Evolutionary conservation across 108 stramenopile genomes (phyloP).

Genomic region (Mayamaea pseudoterrestris): DNA sequence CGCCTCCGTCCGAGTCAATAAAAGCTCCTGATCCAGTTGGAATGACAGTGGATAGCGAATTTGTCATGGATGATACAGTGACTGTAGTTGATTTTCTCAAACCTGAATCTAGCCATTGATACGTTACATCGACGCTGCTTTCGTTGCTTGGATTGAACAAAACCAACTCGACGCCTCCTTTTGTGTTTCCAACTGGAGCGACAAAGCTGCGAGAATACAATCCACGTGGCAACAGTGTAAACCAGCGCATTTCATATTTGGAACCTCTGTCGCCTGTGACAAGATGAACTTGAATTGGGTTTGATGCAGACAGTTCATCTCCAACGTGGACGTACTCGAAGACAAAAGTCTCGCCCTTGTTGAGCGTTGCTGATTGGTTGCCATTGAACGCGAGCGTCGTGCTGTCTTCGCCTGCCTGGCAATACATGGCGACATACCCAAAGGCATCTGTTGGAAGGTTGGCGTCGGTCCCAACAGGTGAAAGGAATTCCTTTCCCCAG

Average conservation of each 20-base stretch:
- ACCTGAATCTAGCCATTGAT: neutral
- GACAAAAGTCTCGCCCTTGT: neutral
- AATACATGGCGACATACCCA: neutral
- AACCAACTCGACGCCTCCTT: neutral
- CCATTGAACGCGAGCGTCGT: neutral
- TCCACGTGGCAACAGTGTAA: constrained; percentile 5
- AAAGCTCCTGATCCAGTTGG: constrained; percentile 1
- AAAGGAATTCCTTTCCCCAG: constrained; percentile 10
- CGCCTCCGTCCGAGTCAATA: neutral
- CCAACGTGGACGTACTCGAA: neutral
- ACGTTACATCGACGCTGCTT: neutral
- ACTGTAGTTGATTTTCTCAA: too few relatives aligned
- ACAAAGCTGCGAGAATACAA: constrained; percentile 7
- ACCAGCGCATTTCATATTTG: constrained; percentile 19
- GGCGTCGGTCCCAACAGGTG: constrained; percentile 5
- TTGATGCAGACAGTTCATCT: neutral
- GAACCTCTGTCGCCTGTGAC: constrained; percentile 9
- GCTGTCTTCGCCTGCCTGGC: neutral
- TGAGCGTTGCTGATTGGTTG: neutral
- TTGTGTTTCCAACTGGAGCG: constrained; percentile 12
- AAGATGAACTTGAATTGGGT: constrained; percentile 13
- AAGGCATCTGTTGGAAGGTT: neutral
- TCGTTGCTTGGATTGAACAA: constrained; percentile 5
- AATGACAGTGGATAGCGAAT: constrained; percentile 1
- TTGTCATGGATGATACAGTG: neutral